phyloP scores from a whole-genome alignment of 2,329 filamentous ascomycete genomes.

The Colletotrichum noveboracense region DNA sequence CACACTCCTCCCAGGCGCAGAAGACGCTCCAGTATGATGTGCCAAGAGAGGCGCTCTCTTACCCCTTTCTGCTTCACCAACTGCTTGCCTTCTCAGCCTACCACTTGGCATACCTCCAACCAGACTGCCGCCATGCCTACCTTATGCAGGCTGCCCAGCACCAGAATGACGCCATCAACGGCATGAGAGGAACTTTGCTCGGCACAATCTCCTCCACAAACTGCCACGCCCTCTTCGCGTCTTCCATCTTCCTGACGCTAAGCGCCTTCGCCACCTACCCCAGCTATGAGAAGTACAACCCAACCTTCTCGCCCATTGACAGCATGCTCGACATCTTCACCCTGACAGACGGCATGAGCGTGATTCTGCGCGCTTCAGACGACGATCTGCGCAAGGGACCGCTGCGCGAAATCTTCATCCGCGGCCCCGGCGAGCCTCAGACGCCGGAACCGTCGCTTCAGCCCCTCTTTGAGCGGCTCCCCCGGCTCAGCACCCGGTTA shows the following conservation, averaged over 20 bases:
- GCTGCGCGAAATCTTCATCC: slow-evolving; percentile 26
- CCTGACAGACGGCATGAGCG: slow-evolving; percentile 34
- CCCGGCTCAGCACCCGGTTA: not conserved
- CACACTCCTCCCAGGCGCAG: slow-evolving; percentile 26
- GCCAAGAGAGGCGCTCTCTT: slow-evolving; percentile 30
- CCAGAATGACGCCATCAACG: slow-evolving; percentile 36
- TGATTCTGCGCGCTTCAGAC: slow-evolving; percentile 32
- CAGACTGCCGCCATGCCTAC: slow-evolving; percentile 28
- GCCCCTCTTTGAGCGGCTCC: not conserved
- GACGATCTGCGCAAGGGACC: slow-evolving; percentile 24
- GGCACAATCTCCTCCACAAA: slow-evolving; percentile 29
- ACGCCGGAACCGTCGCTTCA: slow-evolving; percentile 3
- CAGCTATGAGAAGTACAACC: slow-evolving; percentile 16
- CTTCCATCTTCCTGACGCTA: slow-evolving; percentile 36
- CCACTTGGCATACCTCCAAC: slow-evolving; percentile 32
- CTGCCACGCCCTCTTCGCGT: slow-evolving; percentile 37
- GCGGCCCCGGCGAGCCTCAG: not conserved
- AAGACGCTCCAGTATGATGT: slow-evolving; percentile 30
- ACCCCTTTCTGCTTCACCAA: slow-evolving; percentile 35
- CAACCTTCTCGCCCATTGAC: slow-evolving; percentile 28
- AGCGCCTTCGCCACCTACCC: slow-evolving; percentile 35
- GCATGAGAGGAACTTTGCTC: slow-evolving; percentile 30
- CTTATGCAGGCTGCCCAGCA: slow-evolving; percentile 35
- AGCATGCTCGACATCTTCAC: slow-evolving; percentile 38
- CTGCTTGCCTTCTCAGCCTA: slow-evolving; percentile 35